Percentiles rank a stretch among this genome's conserved stretches.
Conservation (phyloP, 2,329 filamentous ascomycete genomes). For the Didymella keratinophila region DNA sequence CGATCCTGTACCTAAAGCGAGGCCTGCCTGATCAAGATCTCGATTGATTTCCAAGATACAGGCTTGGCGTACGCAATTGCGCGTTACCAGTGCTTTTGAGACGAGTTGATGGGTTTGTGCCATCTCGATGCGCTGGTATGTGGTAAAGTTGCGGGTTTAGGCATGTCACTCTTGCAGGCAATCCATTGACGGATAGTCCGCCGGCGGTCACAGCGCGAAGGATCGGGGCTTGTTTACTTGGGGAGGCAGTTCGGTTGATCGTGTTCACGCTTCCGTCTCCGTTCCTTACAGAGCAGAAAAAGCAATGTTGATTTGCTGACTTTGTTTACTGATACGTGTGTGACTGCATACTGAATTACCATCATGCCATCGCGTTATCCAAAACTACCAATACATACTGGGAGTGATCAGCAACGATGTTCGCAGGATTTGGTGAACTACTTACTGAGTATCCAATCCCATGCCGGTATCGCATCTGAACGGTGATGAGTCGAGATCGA, state of each 20-base stretch:
- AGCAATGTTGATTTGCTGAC: not conserved
- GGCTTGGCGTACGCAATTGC: conserved; percentile 10
- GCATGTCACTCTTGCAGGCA: not conserved
- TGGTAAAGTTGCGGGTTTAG: not conserved
- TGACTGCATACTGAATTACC: conserved; percentile 2
- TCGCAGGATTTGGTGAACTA: not conserved
- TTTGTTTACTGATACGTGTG: not conserved
- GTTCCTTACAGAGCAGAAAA: conserved; percentile 2
- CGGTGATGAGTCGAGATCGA: not conserved
- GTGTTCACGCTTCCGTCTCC: not conserved
- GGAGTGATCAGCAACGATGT: not conserved
- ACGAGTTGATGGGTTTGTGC: not conserved
- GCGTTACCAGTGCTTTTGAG: not conserved
- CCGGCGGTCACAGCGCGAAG: not conserved
- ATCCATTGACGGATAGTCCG: not conserved
- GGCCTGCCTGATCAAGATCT: conserved; percentile 9
- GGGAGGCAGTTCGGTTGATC: not conserved
- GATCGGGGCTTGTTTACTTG: not conserved
- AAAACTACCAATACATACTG: conserved; percentile 8
- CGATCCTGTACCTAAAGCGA: conserved; percentile 11
- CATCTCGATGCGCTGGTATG: not conserved
- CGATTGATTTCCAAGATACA: not conserved
- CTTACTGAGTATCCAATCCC: not conserved
- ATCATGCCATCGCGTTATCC: conserved; percentile 4
- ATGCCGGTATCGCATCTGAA: not conserved